phyloP scores from a whole-genome alignment of 2,329 filamentous ascomycete species.

The Pseudocercospora fijiensis region DNA sequence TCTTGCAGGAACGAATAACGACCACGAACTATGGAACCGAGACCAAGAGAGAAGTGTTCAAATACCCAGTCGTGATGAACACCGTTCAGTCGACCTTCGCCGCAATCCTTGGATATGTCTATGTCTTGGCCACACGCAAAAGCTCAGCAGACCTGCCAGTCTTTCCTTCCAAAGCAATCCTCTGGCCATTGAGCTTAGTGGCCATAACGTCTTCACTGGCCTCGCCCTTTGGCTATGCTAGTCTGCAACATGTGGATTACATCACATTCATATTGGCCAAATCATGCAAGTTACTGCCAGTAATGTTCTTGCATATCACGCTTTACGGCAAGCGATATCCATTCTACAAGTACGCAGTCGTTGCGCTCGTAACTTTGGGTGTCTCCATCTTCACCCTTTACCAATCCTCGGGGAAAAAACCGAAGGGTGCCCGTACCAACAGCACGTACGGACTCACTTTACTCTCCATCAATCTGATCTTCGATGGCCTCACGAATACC shows the following conservation, averaged over 20 bases:
- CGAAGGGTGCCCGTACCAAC: conserved; percentile 50
- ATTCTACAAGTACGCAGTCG: conserved; percentile 93
- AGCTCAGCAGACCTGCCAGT: conserved; percentile 56
- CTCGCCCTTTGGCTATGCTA: conserved; percentile 93
- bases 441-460: conserved; percentile 78
- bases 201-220: conserved; percentile 84
- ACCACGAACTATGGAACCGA: conserved; percentile 77
- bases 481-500: conserved; percentile 93
- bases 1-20: conserved; percentile 95
- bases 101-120: conserved; percentile 75
- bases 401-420: conserved; percentile 48
- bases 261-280: conserved; percentile 97
- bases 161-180: conserved; percentile 73
- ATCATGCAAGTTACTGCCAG: conserved; percentile 96
- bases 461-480: conserved; percentile 83
- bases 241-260: conserved; percentile 91
- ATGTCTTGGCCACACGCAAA: conserved; percentile 64
- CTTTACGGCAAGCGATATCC: conserved; percentile 87
- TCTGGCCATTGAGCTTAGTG: conserved; percentile 77
- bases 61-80: conserved; percentile 91
- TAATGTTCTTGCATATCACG: conserved; percentile 95
- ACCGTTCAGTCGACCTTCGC: conserved; percentile 92
- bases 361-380: conserved; percentile 83
- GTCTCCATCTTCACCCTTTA: conserved; percentile 95
- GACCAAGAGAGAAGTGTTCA: conserved; percentile 70